A percentile compares a stretch with the other conserved stretches of the same genome.
phyloP scores from a whole-genome alignment of 2,329 filamentous ascomycete genomes.

The Elsinoe arachidis region DNA sequence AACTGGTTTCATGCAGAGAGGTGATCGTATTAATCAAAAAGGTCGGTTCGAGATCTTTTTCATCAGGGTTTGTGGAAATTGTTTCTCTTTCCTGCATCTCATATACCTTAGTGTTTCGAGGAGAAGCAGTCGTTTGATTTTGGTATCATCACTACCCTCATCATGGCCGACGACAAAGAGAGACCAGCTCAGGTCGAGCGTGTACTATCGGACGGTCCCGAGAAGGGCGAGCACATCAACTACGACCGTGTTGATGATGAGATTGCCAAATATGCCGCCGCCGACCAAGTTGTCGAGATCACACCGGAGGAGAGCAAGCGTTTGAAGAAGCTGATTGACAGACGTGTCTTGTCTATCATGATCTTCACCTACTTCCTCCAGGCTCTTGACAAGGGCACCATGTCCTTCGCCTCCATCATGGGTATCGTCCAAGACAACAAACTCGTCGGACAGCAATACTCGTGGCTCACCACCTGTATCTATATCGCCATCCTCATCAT shows the following conservation, averaged over 20 bases:
- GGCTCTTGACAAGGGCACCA: slow-evolving; percentile 58
- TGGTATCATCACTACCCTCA: not conserved
- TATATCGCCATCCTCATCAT: slow-evolving; percentile 63
- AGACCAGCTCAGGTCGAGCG: slow-evolving; percentile 40
- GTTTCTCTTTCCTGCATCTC: not conserved
- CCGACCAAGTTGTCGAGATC: slow-evolving; percentile 46
- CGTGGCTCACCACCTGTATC: slow-evolving; percentile 65
- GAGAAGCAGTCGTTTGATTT: not conserved
- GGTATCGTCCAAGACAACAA: slow-evolving; percentile 29
- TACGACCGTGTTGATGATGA: slow-evolving; percentile 58
- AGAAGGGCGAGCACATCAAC: slow-evolving; percentile 47
- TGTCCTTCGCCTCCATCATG: slow-evolving; percentile 35
- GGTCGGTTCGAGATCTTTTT: slow-evolving; percentile 5
- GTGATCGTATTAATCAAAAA: slow-evolving; percentile 4
- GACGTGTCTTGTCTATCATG: slow-evolving; percentile 61
- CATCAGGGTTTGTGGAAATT: not conserved
- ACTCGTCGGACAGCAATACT: slow-evolving; percentile 46
- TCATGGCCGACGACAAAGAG: slow-evolving; percentile 14
- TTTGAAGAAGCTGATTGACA: slow-evolving; percentile 58
- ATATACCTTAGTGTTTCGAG: slow-evolving; percentile 2
- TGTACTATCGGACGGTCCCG: slow-evolving; percentile 36
- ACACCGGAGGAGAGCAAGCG: slow-evolving; percentile 51
- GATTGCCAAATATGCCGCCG: slow-evolving; percentile 58
- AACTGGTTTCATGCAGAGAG: not conserved
- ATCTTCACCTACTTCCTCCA: slow-evolving; percentile 66